These are phyloP conservation scores for Leccinellum rugosiceps DNA, from an alignment of 768 basidiomycete genomes.

Conservation along the genomic window DNA sequence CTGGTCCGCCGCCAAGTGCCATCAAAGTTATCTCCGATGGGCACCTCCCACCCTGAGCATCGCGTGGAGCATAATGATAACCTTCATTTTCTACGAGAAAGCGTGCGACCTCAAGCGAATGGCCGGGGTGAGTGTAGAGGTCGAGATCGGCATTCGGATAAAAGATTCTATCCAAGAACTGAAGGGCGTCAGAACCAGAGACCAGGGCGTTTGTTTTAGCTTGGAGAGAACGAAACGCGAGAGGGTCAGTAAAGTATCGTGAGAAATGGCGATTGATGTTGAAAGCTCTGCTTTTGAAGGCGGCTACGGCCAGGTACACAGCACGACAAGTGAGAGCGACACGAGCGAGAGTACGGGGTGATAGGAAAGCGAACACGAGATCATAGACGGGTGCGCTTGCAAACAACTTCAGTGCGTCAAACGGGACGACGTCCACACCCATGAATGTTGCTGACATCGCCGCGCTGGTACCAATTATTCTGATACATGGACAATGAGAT, in stretches of 20 bases:
- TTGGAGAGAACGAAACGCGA: slow-evolving; percentile 44
- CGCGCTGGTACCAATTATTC: too few species aligned
- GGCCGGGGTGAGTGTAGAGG: slow-evolving; percentile 39
- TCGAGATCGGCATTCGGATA: slow-evolving; percentile 52
- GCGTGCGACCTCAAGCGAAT: slow-evolving; percentile 29
- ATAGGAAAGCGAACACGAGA: slow-evolving; percentile 16
- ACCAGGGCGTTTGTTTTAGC: slow-evolving; percentile 43
- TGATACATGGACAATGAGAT: too few species aligned
- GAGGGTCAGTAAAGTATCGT: slow-evolving; percentile 35
- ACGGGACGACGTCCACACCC: not conserved
- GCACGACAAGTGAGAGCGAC: slow-evolving; percentile 22
- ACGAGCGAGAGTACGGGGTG: slow-evolving; percentile 24
- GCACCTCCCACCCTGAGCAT: slow-evolving; percentile 19
- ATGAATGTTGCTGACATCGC: not conserved
- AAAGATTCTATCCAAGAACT: slow-evolving; percentile 45
- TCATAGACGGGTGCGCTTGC: slow-evolving; percentile 22
- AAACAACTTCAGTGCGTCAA: slow-evolving; percentile 3
- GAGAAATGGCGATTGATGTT: slow-evolving; percentile 36
- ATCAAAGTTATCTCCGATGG: slow-evolving; percentile 15
- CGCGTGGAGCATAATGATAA: slow-evolving; percentile 28
- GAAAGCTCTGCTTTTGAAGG: slow-evolving; percentile 29
- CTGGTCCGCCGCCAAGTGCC: slow-evolving; percentile 6
- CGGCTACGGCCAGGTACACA: slow-evolving; percentile 11
- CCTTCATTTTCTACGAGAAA: slow-evolving; percentile 34
- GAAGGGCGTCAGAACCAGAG: slow-evolving; percentile 52